Evolutionary conservation across 1,139 yeast genomes (phyloP), one percentile per base, ranked within the genome.

Genomic region (Pichia sp.): DNA sequence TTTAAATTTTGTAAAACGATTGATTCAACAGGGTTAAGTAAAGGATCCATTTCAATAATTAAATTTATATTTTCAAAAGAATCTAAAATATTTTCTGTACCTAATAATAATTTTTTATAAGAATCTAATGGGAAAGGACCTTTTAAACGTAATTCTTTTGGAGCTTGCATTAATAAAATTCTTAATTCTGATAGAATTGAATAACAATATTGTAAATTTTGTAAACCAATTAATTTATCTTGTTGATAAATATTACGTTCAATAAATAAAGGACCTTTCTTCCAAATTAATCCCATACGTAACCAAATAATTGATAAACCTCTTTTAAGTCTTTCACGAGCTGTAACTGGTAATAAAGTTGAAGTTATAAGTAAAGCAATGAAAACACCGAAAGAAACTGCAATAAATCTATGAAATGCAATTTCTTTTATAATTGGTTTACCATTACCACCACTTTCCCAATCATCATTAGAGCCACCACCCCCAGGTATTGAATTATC

Each of bases 201-300:
- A 47, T 79, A 78, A 20, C 76, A 64, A 1, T 75, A 77, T 43
- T 65, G 64, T 39, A 72, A 69, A 34, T 77, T 81, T 42, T 71
- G 68, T 28, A 78, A 59, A 0, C 84, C 84, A 28, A 67, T 62
- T 10, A 77, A 60, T 52, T 53, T 43, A 31, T 47, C 53, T 19
- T 57, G 59, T 28, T 59, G 61, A 28, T 41, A 41, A 10, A 51
- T 52, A 22, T 48, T 48, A 25, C 38, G 40, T 28, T 48, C 42
- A 31, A 48, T 52, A 12, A 53, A 55, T 35, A 74, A 52, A 0
- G 79, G 77, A 45, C 78, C 84, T 21, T 79, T 67, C 51, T 79
- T 80, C 95, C 95, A 84, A n/a, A 79, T 71, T 23, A 84, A 69
- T 0, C 95, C 95, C 69, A 85, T 69, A 40, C 88, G 65, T 34